These are phyloP conservation scores for Huntiella decipiens DNA, from an alignment of 2,329 filamentous ascomycete genomes.

Conservation along the genomic window DNA sequence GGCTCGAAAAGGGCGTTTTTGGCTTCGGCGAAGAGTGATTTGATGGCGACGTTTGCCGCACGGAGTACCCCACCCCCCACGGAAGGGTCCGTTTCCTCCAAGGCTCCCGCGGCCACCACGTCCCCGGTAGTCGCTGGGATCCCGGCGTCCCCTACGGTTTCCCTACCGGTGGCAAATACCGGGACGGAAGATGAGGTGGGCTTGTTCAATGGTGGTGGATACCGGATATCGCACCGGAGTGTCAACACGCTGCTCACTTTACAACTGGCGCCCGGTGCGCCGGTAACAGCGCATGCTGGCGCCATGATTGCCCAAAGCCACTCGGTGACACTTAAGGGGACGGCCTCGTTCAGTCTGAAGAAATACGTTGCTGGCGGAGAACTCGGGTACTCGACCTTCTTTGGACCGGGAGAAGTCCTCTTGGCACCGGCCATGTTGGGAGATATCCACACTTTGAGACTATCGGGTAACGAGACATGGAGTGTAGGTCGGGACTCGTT, in stretches of 20 bases:
- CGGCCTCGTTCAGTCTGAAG: conserved; percentile 72
- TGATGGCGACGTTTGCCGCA: background rate
- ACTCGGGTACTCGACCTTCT: conserved; percentile 59
- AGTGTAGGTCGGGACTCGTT: conserved; percentile 74
- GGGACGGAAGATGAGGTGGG: conserved; percentile 65
- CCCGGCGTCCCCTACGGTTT: background rate
- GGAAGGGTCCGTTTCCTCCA: background rate
- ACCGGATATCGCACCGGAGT: conserved; percentile 80
- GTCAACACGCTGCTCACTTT: conserved; percentile 77
- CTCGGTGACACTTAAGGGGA: conserved; percentile 65
- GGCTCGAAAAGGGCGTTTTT: no score
- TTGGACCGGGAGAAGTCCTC: conserved; percentile 77
- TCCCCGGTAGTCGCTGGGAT: background rate
- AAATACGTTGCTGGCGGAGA: conserved; percentile 75
- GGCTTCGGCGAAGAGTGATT: no score
- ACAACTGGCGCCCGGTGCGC: conserved; percentile 77
- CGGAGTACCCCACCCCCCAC: background rate
- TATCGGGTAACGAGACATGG: conserved; percentile 60
- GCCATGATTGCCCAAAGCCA: conserved; percentile 92
- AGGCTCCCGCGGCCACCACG: background rate
- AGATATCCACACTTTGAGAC: conserved; percentile 63
- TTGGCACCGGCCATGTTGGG: conserved; percentile 64
- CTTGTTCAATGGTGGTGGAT: conserved; percentile 94
- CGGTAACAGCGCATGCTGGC: conserved; percentile 62
- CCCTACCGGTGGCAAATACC: conserved; percentile 17